phyloP scores from a whole-genome alignment of 495 filamentous ascomycete species.

The Aspergillus affinis region DNA sequence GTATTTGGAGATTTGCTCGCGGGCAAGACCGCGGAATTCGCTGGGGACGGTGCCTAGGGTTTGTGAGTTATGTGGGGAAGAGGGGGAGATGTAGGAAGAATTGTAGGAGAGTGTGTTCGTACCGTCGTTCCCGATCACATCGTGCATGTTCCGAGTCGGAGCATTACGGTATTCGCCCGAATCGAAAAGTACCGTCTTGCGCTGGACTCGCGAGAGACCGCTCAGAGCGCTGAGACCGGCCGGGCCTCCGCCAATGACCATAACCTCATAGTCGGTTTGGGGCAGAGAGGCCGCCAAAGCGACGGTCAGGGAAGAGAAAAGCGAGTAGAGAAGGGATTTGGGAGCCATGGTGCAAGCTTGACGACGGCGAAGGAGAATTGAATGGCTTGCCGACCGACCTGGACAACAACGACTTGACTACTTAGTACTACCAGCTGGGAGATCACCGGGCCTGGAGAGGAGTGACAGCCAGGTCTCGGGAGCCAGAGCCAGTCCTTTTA shows the following conservation, averaged over 20 bases:
- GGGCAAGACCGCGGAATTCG: constrained; percentile 51
- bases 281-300: constrained; percentile 20
- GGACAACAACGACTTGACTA: no score
- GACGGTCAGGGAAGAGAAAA: constrained; percentile 16
- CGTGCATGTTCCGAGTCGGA: constrained; percentile 56
- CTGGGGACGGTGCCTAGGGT: constrained; percentile 50
- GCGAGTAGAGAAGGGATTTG: constrained; percentile 15
- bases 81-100: not conserved
- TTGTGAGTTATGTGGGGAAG: not conserved
- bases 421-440: not conserved
- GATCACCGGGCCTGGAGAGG: not conserved
- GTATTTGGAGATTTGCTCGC: constrained; percentile 51
- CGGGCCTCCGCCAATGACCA: constrained; percentile 38
- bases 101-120: constrained; percentile 4
- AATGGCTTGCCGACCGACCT: not conserved
- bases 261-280: constrained; percentile 32
- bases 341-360: constrained; percentile 13
- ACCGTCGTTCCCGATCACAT: constrained; percentile 60
- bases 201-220: constrained; percentile 53
- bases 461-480: not conserved
- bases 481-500: not conserved
- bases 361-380: not conserved
- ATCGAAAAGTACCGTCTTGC: constrained; percentile 54
- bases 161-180: constrained; percentile 56
- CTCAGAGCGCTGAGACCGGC: constrained; percentile 50